These are phyloP conservation scores for Sporothrix dimorphospora DNA, from an alignment of 2,329 filamentous ascomycete species.

Conservation along the genomic window DNA sequence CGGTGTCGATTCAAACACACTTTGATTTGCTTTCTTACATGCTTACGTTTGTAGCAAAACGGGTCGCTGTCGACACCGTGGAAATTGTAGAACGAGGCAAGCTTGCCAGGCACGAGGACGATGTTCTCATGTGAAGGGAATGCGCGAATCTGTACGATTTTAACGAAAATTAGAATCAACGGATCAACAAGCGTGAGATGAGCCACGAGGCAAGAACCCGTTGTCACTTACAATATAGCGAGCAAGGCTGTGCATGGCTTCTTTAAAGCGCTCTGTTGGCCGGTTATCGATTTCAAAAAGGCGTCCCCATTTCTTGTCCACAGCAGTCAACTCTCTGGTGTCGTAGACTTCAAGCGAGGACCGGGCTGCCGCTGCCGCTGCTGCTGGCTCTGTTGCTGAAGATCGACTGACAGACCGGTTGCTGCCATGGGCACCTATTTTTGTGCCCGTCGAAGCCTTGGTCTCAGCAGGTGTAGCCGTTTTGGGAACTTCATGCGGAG, in stretches of 20 bases:
- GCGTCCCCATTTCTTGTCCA: constrained; percentile 62
- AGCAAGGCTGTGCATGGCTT: constrained; percentile 74
- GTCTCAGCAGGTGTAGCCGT: neutral
- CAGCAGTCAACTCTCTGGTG: constrained; percentile 23
- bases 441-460: neutral
- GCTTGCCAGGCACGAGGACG: constrained; percentile 70
- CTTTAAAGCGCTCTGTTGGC: constrained; percentile 68
- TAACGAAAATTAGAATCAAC: neutral
- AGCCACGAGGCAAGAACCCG: too few species aligned
- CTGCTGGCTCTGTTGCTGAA: neutral
- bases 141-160: neutral
- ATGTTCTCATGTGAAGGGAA: constrained; percentile 13
- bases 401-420: neutral
- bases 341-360: neutral
- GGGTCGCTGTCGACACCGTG: constrained; percentile 66
- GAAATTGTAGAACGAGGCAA: constrained; percentile 72
- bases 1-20: too few species aligned
- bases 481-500: neutral
- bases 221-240: constrained; percentile 64
- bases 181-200: neutral
- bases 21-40: constrained; percentile 30
- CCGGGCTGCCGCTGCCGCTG: neutral
- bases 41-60: constrained; percentile 62
- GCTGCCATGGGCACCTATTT: neutral
- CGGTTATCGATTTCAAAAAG: constrained; percentile 71